phyloP scores from a whole-genome alignment of 129 eudicot genomes.

The Helianthus annuus region DNA sequence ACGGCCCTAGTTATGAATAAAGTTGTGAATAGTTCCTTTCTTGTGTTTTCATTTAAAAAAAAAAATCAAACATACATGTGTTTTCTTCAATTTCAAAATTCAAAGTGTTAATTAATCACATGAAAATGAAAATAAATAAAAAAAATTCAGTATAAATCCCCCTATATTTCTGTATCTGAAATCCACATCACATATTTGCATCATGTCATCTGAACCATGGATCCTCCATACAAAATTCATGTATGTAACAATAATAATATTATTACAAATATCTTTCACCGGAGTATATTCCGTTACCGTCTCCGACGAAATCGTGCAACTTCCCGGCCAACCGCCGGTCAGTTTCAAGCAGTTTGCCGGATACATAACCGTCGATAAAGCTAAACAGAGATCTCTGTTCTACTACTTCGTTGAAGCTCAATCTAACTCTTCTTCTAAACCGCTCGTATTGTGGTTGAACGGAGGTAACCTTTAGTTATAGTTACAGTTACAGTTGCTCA shows the following conservation, averaged over 20 bases:
- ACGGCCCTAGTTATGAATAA: too few species aligned
- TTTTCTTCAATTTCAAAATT: too few species aligned
- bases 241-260: neutral
- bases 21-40: too few species aligned
- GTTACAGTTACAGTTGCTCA: too few species aligned
- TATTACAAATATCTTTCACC: conserved; percentile 10
- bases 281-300: conserved; percentile 21
- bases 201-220: conserved; percentile 51
- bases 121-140: neutral
- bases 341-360: conserved; percentile 62
- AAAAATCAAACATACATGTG: too few species aligned
- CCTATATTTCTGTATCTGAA: neutral
- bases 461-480: conserved; percentile 45
- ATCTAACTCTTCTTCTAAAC: conserved; percentile 58
- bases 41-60: too few species aligned
- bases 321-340: conserved; percentile 75
- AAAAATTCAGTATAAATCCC: neutral
- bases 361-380: conserved; percentile 46
- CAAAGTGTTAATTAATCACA: too few species aligned
- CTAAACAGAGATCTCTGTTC: conserved; percentile 44
- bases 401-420: conserved; percentile 81
- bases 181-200: conserved; percentile 5
- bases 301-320: conserved; percentile 41
- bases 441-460: conserved; percentile 78
- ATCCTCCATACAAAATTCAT: conserved; percentile 26